Base-by-base conservation (phyloP, 805 yeast genomes). In the Torulaspora quercuum region DNA sequence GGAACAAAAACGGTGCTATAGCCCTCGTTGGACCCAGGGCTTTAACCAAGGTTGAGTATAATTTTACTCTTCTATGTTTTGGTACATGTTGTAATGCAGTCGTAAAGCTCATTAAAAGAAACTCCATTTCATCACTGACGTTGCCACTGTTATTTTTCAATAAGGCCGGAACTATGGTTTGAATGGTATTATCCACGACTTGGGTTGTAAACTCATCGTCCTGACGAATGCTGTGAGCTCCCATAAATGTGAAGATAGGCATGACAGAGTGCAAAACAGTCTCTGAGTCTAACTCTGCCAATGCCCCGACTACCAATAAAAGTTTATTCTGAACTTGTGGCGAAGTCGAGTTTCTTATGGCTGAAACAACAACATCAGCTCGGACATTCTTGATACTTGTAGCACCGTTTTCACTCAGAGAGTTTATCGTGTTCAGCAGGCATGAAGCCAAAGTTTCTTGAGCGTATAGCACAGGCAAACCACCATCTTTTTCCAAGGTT, bases 231-330 rank as follows among this genome's bases (percentile, higher is more conserved):
- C 97, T 89, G 54, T 88, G 95, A 8, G 97, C 95, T 42, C 98
- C 98, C 97, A 92, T 92, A 53, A 92, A 92, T 1, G 98, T 92
- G 69, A 92, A 92, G 34, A 92, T 90, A n/a, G 98, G 98, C 98
- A 92, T 92, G 6, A 92, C 95, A 2, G 96, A 84, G 64, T 92
- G 97, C 36, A 92, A 68, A 18, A 92, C 88, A 19, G 83, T 76
- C 54, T 90, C 97, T 6, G 97, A 96, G 8, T 90, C 84, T 38
- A 92, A 65, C 1, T 87, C 70, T 1, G 97, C 97, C 48, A 92
- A 67, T 32, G 87, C 82, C 2, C 97, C 83, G 48, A 92, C 79
- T 17, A 92, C 90, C 41, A 90, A 67, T 41, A 92, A 67, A 33
- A 90, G 65, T 48, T 88, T 76, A 64, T 92, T 92, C 64, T 92